Evolutionary conservation across 768 basidiomycete species (phyloP), one percentile per base, ranked within the genome.

Genomic region (Hypholoma fasciculare): DNA sequence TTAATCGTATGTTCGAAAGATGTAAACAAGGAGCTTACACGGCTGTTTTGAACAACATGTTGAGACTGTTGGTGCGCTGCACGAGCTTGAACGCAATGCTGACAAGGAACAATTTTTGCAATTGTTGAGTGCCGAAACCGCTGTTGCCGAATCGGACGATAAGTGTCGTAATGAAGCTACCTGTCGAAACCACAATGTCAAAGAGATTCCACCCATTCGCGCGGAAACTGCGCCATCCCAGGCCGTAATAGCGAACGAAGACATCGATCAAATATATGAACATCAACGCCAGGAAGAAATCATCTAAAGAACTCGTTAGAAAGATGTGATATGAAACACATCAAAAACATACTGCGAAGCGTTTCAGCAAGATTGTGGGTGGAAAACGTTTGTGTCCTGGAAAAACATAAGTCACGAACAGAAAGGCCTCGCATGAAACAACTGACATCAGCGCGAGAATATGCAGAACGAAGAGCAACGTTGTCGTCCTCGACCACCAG

Each of bases 31-130:
- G 44, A 7, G 80, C 94, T 51, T 78, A 96, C 94, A 92, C 84
- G 5, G 92, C 91, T 16, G 94, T 97, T 76, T 98, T 98, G 83
- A 98, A 98, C 16, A 98, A 78, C 75, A 96, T 93, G 67, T 98
- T 98, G 61, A 98, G 77, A 61, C 85, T 86, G 66, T 92, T 87
- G 59, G 88, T 89, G 42, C 90, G 82, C 66, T 98, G 93, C 0
- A 97, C 92, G 11, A 98, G 83, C 71, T 98, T 98, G 82, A 98
- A 89, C 0, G 93, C 88, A 58, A 98, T 93, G 65, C 88, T 86
- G 65, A 96, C 94, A 27, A 98, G 81, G 74, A 98, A 98, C 9
- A 98, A 79, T 72, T 94, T 94, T 66, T 95, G 90, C 1, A 93
- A 77, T 60, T 92, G 89, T 60, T 87, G 76, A 16, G 80, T 76